Conservation (phyloP, 352 stramenopile genomes). For the Sclerospora graminicola region DNA sequence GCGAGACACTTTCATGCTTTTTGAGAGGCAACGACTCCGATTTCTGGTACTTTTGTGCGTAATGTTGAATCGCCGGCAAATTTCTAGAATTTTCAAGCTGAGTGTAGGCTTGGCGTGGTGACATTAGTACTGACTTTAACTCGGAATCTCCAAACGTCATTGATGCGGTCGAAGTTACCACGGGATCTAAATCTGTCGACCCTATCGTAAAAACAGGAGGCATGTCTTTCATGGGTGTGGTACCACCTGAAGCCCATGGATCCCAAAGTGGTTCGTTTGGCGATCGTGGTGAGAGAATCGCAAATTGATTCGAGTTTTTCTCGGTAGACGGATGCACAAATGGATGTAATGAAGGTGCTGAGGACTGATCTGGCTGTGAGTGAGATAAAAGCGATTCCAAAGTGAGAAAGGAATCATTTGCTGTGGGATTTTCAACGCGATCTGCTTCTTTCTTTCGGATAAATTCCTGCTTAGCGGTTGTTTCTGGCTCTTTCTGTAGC, state of each 20-base stretch:
- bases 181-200: constrained; percentile 14
- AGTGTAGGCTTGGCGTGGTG: constrained; percentile 7
- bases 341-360: neutral
- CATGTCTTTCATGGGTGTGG: constrained; percentile 24
- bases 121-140: constrained; percentile 27
- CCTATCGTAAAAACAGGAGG: constrained; percentile 23
- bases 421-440: neutral
- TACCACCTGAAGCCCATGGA: constrained; percentile 28
- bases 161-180: constrained; percentile 7
- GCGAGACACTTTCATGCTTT: neutral
- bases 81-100: constrained; percentile 5
- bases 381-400: neutral
- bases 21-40: neutral
- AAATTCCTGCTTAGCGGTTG: neutral
- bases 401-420: neutral
- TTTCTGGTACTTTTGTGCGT: constrained; percentile 4
- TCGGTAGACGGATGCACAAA: neutral
- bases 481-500: neutral
- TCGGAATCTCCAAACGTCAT: constrained; percentile 16
- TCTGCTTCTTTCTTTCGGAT: neutral
- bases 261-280: constrained; percentile 29
- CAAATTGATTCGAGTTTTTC: constrained; percentile 7
- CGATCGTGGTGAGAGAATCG: constrained; percentile 16
- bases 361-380: neutral
- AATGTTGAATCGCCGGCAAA: neutral